These are phyloP conservation scores for Volvox reticuliferus DNA, from an alignment of 139 green algal species.

Conservation along the genomic window DNA sequence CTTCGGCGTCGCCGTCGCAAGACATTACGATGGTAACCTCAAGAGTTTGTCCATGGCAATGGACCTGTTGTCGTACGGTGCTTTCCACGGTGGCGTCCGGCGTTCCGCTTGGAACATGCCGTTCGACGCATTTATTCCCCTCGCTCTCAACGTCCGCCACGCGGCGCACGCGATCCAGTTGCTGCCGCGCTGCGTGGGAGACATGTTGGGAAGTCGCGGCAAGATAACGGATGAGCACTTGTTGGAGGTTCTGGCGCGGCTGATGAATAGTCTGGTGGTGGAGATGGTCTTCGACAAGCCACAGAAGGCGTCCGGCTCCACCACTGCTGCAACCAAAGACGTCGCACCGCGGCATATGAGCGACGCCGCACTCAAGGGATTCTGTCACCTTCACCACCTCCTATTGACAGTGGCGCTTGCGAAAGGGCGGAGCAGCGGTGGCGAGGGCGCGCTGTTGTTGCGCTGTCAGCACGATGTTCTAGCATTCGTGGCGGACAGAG, in stretches of 20 bases:
- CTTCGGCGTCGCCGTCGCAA: constrained; percentile 27
- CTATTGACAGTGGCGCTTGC: constrained; percentile 34
- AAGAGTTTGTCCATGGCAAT: constrained; percentile 25
- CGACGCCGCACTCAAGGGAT: constrained; percentile 44
- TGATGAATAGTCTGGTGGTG: constrained; percentile 57
- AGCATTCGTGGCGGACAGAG: background rate
- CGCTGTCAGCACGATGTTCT: background rate
- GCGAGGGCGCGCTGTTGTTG: background rate
- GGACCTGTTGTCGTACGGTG: constrained; percentile 40
- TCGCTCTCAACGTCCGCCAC: constrained; percentile 49
- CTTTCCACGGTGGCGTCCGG: constrained; percentile 35
- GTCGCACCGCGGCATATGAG: constrained; percentile 19
- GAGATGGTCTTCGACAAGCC: constrained; percentile 23
- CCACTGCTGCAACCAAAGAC: too few species aligned
- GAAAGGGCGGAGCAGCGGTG: background rate
- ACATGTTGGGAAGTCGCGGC: background rate
- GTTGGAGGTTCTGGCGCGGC: constrained; percentile 37
- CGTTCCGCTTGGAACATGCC: constrained; percentile 52
- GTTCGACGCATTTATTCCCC: constrained; percentile 53
- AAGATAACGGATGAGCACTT: background rate
- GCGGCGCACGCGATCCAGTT: background rate
- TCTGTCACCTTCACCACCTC: constrained; percentile 57
- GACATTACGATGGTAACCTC: background rate
- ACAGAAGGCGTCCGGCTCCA: background rate
- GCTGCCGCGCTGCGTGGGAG: constrained; percentile 14